Evolutionary conservation across 1,139 yeast genomes (phyloP), one percentile per base, ranked within the genome.

Genomic region (Trichomonascaceae sp.): DNA sequence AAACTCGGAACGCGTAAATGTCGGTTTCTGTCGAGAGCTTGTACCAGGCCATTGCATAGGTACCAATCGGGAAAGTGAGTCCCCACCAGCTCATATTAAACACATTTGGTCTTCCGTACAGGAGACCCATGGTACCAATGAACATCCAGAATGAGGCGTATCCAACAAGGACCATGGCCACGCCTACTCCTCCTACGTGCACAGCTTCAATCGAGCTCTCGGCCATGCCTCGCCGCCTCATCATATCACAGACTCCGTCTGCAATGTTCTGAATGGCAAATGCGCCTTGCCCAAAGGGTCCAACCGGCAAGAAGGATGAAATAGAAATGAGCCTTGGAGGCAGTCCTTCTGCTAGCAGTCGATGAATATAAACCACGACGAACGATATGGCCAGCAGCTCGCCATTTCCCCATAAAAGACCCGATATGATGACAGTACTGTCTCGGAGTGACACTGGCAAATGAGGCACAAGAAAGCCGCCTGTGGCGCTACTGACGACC

Each of bases 61-160:
- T 82, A 2, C 94, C 95, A 45, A 82, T 51, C 2, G 95, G 95
- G 74, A 85, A 85, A 41, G 94, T 79, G 65, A 80, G 71, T 20
- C 85, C 74, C 93, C 94, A 84, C 69, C 78, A 81, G 0, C 75
- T 72, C 43, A 69, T 67, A 38, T 67, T 64, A 61, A 74, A 81
- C 31, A 48, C 48, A n/a, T 41, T 42, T 4, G 60, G 60, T 2
- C 45, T 48, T 18, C 66, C 54, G 26, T 46, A 38, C 5, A 67
- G 54, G 38, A 62, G 33, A 16, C 43, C 39, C 11, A 35, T 15
- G 14, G 34, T 16, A 0, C 85, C 76, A 17, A 76, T 48, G 29
- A 71, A 57, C 0, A 85, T 69, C 56, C 76, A 65, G 52, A 75
- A 75, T 41, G 72, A 65, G 1, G 89, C 93, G 46, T 71, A 62